Evolutionary conservation across 108 stramenopile genomes (phyloP), one percentile per base, ranked within the genome.

Genomic region (Cyclotella baltica): DNA sequence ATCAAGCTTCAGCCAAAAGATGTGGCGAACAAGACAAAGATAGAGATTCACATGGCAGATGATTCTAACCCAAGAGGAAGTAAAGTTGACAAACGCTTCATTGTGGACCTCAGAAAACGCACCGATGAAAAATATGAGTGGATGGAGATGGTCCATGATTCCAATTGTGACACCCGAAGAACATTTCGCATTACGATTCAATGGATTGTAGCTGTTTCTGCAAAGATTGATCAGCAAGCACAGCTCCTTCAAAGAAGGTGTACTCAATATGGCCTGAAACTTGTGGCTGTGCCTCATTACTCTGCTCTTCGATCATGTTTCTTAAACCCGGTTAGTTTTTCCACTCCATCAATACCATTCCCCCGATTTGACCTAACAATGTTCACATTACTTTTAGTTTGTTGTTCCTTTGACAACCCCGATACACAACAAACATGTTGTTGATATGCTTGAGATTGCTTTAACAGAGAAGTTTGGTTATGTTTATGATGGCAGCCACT

Each of bases 201-300:
- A 48, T 96, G 96, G 96, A 88, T 96, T 31, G 96, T 94, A n/a
- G 92, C 91, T 30, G 89, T 87, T 35, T 80, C 91, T 9, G 80
- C 80, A 16, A 93, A 94, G 66, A 87, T 96, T 59, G 93, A 96
- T 50, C 76, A 89, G 23, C 93, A 96, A 73, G 80, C 93, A n/a
- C 89, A 93, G 46, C 80, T 89, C 18, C 76, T 96, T 30, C 90
- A 92, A 37, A 80, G 93, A 18, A 83, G 92, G 33, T 94, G 93
- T 52, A 67, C 84, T 25, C 91, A 93, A 68, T 93, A 86, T 64
- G 93, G 90, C n/a, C 83, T 95, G 22, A 86, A 86, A 18, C 77
- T 95, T 20, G 76, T 91, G 37, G 70, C 70, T 37, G 89, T 88
- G 38, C 91, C 92, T 33, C 83, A 92, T 31, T 77, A 77, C 29